Evolutionary conservation across 129 eudicot species (phyloP).

Genomic region (Rutidosis leptorrhynchoides): DNA sequence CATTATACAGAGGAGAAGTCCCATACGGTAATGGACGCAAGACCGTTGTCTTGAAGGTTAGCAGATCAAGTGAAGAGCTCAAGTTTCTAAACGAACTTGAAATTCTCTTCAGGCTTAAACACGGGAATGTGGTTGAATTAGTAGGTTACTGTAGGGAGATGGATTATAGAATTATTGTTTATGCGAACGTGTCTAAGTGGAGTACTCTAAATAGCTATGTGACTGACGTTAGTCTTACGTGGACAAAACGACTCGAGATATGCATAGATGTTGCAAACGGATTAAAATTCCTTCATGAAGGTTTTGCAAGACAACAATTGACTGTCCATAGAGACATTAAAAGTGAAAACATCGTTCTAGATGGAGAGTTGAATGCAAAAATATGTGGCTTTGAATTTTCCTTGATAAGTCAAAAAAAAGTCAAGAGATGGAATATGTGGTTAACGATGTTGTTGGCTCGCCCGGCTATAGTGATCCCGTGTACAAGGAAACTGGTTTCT

Average conservation of each 20-base stretch:
- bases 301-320: background rate
- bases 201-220: background rate
- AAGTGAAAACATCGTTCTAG: background rate
- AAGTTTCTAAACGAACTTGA: no score
- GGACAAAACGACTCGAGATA: background rate
- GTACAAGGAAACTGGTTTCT: no score
- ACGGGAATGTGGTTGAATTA: no score
- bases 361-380: background rate
- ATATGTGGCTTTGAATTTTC: slow-evolving; percentile 14
- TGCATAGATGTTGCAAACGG: background rate
- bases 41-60: no score
- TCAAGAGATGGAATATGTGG: no score
- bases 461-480: no score
- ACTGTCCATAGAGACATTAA: slow-evolving; percentile 16
- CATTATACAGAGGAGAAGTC: no score
- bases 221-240: background rate
- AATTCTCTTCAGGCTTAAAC: background rate
- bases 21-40: no score
- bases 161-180: background rate
- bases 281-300: background rate
- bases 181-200: background rate
- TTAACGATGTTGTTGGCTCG: no score
- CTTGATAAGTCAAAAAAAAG: no score
- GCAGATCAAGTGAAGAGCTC: no score
- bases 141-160: no score